Evolutionary conservation across 1,139 yeast genomes (phyloP), one percentile per base, ranked within the genome.

Genomic region (Meyerozyma carpophila): DNA sequence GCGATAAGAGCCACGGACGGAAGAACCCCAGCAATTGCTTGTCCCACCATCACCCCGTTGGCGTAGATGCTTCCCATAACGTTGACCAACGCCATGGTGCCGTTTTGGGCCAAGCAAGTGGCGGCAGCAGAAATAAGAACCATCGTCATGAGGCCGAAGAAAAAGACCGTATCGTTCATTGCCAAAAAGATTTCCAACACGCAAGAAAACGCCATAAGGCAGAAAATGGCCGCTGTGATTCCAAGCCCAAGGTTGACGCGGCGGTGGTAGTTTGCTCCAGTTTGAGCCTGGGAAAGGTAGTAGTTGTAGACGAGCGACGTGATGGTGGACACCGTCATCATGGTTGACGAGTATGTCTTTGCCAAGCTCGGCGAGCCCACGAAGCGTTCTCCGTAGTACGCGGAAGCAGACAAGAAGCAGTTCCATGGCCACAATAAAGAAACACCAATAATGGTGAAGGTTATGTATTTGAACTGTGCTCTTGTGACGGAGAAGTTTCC

Each of bases 371-470:
- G 79, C 10, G 75, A 65, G 29, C 70, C 73, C 18, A 70, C 67
- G 49, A 91, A 83, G 41, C 93, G 64, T 43, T 77, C 78, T 32
- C 80, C 79, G 58, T 89, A 89, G 62, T 87, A 90, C 4, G 87
- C 86, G 0, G 95, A 78, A 0, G 97, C 96, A 1, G 95, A 82
- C 8, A 93, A 66, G 53, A 90, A 84, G 52, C 95, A 82, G 68
- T 93, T 93, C 97, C 98, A 93, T 0, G 98, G 98, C 98, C 98
- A 93, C 36, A 93, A 71, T 32, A 86, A 67, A 0, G 93, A 84
- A 7, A 85, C 68, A 0, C 96, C 97, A 9, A 87, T 73, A n/a
- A 79, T 54, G 27, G 82, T 59, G 56, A 84, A 88, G 0, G 94
- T 79, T 16, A 75, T 39, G 57, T 87, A 88, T 43, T 75, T 75